Evolutionary conservation across 495 filamentous ascomycete genomes (phyloP), one percentile per base, ranked within the genome.

Genomic region (Aspergillus haitiensis): DNA sequence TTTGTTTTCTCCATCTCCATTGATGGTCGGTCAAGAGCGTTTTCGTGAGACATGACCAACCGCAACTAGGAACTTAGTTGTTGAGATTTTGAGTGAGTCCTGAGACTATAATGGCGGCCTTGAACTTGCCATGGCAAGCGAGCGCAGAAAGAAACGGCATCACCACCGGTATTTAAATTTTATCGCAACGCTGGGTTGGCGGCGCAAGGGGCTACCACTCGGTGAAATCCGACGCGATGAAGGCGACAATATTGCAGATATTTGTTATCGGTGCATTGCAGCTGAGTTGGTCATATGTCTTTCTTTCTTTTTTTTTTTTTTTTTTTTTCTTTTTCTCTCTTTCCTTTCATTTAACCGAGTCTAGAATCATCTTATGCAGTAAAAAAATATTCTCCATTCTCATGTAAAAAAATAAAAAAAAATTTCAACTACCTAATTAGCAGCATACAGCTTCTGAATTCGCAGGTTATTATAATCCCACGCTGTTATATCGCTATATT

Each of bases 401-500:
- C 7, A 40, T 4, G 7, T 40, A 4, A n/a, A 11, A 40, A 9
- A 40, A 40, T 3, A 6, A 4, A n/a, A 11, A 40, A 9, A 40
- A 40, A 40, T 40, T n/a, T 0, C 7, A 5, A 40, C 1, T 40
- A 40, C 3, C 37, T 40, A 40, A 10, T 40, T 40, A 8, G 37
- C 37, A 40, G 37, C 7, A 40, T 40, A 40, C 37, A 40, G n/a
- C 3, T 40, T 52, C 31, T 13, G 40, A 32, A 68, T 70, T 3
- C 65, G 60, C 5, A 70, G n/a, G 46, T 70, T 68, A 15, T 68
- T 60, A 27, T 68, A 68, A 40, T 68, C 65, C 67, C 65, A 70
- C n/a, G 65, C 67, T n/a, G 58, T 70, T 1, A 70, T 64, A 53
- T 70, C 68, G 33, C 68, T 61, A 51, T 70, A 70, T n/a, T 48